Evolutionary conservation across 495 filamentous ascomycete species (phyloP).

Genomic region (Trichoderma parareesei): DNA sequence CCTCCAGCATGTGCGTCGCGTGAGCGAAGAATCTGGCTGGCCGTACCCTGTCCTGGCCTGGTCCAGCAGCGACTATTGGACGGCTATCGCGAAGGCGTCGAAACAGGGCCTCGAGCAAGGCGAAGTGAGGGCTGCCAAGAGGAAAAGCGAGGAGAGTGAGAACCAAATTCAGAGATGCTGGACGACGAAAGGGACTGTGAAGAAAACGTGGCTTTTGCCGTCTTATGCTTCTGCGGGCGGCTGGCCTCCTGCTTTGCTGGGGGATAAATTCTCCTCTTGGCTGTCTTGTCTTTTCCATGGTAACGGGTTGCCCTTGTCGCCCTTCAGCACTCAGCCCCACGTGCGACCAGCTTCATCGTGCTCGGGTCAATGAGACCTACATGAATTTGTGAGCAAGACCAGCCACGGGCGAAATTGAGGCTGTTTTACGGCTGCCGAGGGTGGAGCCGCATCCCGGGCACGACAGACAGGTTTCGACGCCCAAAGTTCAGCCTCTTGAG

Average conservation of each 20-base stretch:
- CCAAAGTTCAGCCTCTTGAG: neutral
- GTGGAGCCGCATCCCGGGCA: neutral
- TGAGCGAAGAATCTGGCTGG: neutral
- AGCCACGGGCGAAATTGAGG: neutral
- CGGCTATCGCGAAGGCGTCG: neutral
- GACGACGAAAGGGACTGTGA: neutral
- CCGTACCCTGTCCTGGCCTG: neutral
- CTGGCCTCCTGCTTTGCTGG: neutral
- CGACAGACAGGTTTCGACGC: neutral
- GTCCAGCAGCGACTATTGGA: conserved; percentile 1
- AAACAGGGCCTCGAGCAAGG: neutral
- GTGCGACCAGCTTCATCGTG: neutral
- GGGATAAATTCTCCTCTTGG: neutral
- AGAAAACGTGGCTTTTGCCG: neutral
- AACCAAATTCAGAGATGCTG: neutral
- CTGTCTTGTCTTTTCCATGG: neutral
- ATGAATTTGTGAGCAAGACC: neutral
- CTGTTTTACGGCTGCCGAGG: neutral
- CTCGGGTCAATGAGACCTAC: neutral
- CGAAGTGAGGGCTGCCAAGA: neutral
- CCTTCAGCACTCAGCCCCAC: neutral
- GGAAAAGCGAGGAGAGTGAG: neutral
- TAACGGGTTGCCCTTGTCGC: neutral
- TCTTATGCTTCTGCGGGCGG: neutral
- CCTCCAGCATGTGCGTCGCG: conserved; percentile 1